phyloP scores from a whole-genome alignment of 441 rosid species.

The Mallotus repandus region DNA sequence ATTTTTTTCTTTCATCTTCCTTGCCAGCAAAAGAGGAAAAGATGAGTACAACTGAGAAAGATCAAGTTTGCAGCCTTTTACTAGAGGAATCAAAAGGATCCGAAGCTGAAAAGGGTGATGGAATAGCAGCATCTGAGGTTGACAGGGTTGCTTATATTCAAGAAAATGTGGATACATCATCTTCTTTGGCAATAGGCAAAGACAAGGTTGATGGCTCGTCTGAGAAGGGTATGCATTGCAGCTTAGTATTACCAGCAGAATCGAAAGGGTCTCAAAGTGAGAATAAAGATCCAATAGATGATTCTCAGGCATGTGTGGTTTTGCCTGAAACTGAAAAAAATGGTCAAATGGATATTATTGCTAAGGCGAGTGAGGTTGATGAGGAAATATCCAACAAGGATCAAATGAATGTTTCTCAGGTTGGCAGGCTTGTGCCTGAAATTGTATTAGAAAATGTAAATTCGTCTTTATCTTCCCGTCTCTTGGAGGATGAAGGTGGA shows the following conservation, averaged over 20 bases:
- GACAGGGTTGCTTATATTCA: not conserved
- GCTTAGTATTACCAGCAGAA: not conserved
- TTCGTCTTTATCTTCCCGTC: not conserved
- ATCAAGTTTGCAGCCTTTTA: not conserved
- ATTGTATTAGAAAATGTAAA: slow-evolving; percentile 1
- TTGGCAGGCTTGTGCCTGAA: not conserved
- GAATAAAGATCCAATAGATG: slow-evolving; percentile 1
- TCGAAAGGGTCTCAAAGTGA: slow-evolving; percentile 2
- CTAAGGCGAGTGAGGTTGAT: not conserved
- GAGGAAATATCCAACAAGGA: not conserved
- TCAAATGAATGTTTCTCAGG: slow-evolving; percentile 5
- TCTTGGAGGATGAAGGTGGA: not conserved
- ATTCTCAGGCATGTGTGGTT: not conserved
- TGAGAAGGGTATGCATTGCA: not conserved
- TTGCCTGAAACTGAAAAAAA: not conserved
- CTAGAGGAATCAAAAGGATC: slow-evolving; percentile 7
- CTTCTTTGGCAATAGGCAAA: slow-evolving; percentile 14
- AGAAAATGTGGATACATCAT: not conserved
- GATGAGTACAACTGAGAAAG: not conserved
- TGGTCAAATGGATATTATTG: not conserved
- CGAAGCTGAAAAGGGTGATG: slow-evolving; percentile 3
- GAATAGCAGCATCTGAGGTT: not conserved
- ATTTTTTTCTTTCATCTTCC: not conserved
- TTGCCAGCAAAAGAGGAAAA: not conserved
- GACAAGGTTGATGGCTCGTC: slow-evolving; percentile 6